Conservation (phyloP, 1,139 yeast genomes). For the Protomyces macrosporus region DNA sequence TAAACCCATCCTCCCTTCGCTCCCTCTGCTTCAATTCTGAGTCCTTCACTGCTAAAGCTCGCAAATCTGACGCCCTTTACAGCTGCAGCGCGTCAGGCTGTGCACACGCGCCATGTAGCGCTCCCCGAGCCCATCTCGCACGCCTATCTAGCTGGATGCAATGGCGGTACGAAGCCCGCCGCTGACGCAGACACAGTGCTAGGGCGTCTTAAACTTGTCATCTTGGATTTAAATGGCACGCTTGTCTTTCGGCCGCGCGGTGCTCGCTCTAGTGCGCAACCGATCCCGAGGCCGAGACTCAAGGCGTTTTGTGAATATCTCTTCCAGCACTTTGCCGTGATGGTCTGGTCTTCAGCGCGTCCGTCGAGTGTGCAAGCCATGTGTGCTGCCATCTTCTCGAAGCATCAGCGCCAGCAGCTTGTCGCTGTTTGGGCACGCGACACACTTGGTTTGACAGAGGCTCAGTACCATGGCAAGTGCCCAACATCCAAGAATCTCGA, state of each 20-base stretch:
- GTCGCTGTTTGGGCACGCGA: slow-evolving; percentile 25
- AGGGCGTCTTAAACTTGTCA: slow-evolving; percentile 4
- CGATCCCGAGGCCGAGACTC: slow-evolving; percentile 6
- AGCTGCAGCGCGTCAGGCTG: not conserved
- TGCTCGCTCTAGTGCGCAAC: not conserved
- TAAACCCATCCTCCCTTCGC: too few species aligned
- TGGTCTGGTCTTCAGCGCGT: slow-evolving; percentile 26
- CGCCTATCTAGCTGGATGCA: not conserved
- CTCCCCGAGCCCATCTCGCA: not conserved
- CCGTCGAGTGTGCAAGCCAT: slow-evolving; percentile 6
- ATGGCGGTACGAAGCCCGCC: too few species aligned
- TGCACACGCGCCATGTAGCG: not conserved
- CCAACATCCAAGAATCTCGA: slow-evolving; percentile 22
- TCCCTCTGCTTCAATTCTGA: too few species aligned
- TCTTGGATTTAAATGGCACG: slow-evolving; percentile 25
- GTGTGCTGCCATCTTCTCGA: slow-evolving; percentile 13
- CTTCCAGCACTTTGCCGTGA: slow-evolving; percentile 19
- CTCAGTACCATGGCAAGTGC: slow-evolving; percentile 2
- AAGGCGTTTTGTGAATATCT: slow-evolving; percentile 7
- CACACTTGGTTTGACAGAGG: slow-evolving; percentile 13
- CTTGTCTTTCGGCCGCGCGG: slow-evolving; percentile 5
- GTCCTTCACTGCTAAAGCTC: too few species aligned
- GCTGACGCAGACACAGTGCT: not conserved
- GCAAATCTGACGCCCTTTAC: not conserved
- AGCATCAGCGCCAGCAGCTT: slow-evolving; percentile 9